Percentiles rank a stretch among this genome's conserved stretches.
Conservation (phyloP, 2,329 filamentous ascomycete species). For the Ophiostoma australiae region DNA sequence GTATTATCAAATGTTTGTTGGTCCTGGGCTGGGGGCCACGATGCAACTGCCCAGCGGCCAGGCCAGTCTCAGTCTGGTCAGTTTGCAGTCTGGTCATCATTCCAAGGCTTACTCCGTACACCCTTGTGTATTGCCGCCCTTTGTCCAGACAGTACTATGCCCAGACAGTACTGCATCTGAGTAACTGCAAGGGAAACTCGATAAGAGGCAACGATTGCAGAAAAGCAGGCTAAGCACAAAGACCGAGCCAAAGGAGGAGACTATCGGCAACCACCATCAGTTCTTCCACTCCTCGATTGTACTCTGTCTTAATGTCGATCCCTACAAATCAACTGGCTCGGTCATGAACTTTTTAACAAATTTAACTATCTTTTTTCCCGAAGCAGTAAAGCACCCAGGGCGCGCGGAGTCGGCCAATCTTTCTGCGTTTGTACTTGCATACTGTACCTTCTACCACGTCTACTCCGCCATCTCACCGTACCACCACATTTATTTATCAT, state of each 20-base stretch:
- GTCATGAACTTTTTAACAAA: background rate
- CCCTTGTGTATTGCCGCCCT: background rate
- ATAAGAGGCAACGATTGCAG: background rate
- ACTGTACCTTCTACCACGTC: background rate
- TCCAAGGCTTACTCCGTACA: background rate
- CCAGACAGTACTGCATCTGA: background rate
- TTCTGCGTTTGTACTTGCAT: too few species aligned
- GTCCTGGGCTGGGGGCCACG: background rate
- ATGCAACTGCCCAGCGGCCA: too few species aligned
- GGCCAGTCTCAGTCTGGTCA: background rate
- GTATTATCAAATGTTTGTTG: background rate
- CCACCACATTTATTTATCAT: background rate
- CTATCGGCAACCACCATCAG: background rate
- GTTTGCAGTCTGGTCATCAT: background rate
- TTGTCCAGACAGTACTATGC: background rate
- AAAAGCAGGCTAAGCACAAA: background rate
- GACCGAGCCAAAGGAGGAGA: background rate
- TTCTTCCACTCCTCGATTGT: background rate
- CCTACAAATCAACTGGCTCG: background rate
- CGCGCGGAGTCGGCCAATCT: too few species aligned
- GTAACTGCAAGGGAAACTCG: background rate
- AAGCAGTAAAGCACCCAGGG: background rate
- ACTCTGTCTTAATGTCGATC: background rate
- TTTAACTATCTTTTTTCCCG: background rate
- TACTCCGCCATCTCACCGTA: background rate